Base-by-base conservation (phyloP, 305 asterid genomes). In the Plantago coronopus region DNA sequence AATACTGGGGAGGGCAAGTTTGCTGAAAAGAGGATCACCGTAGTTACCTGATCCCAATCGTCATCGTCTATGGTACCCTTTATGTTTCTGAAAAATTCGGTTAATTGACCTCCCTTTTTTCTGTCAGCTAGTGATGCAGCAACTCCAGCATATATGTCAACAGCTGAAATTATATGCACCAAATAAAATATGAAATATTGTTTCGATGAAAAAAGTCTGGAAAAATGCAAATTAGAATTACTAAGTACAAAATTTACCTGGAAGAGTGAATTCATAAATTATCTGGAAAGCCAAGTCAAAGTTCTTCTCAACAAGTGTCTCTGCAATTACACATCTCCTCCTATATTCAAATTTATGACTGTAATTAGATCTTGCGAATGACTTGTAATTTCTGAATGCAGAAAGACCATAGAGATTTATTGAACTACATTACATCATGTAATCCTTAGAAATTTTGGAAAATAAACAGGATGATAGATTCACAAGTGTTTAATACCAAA, bases 101-200 rank as follows among this genome's bases (percentile, higher is more conserved):
- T 93, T 64, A 93, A 69, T 58, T 89, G 97, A 66, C 99, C 89
- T 60, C 99, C 99, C 71, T 79, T 89, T 80, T 93, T 93, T 69
- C 99, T 82, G 74, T 93, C 96, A 45, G 97, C 99, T 75, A 93
- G 95, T 61, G 99, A 85, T 69, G 99, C 79, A 44, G 97, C 97
- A 72, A 93, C 93, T 59, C 95, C 97, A 66, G 97, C 99, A 68
- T 93, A 93, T 78, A 89, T 93, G 81, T 93, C 96, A 49, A 93
- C 97, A 61, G 97, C 97, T 87, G 84, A 57, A 77, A 71, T 62
- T 62, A 34, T 43, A 25, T 59, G 49, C 67, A 62, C 67, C 72
- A 57, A 31, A 67, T 59, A 48, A 66, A 50, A 40, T 21, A 54
- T 63, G 68, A 59, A 65, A 63, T 65, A 59, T 71, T 62, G 40